These are phyloP conservation scores for Panaeolus cyanescens DNA, from an alignment of 768 basidiomycete species.

Conservation along the genomic window DNA sequence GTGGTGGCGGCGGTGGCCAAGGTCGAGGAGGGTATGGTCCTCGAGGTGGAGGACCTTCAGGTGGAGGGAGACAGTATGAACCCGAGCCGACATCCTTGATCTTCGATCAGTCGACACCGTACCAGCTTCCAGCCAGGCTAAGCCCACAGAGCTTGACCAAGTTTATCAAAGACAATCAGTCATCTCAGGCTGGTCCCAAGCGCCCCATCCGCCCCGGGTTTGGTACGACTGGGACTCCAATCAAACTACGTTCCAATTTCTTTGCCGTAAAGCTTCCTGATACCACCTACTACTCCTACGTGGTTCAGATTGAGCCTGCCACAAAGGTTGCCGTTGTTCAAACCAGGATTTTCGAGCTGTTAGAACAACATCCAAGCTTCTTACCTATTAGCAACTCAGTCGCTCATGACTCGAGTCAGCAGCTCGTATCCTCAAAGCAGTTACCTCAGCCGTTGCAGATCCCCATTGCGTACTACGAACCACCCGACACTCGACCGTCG, in stretches of 20 bases:
- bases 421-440: constrained; percentile 44
- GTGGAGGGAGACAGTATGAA: constrained; percentile 23
- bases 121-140: constrained; percentile 37
- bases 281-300: constrained; percentile 56
- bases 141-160: constrained; percentile 30
- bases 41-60: constrained; percentile 25
- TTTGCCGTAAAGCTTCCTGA: constrained; percentile 54
- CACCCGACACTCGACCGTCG: constrained; percentile 34
- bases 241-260: constrained; percentile 64
- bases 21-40: constrained; percentile 21
- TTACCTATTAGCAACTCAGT: constrained; percentile 40
- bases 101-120: constrained; percentile 35
- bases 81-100: constrained; percentile 28
- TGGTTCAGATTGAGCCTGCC: constrained; percentile 50
- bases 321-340: constrained; percentile 46
- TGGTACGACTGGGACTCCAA: constrained; percentile 48
- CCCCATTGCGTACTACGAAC: constrained; percentile 42
- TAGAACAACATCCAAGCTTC: constrained; percentile 44
- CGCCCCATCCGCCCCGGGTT: constrained; percentile 59
- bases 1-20: constrained; percentile 20
- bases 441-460: constrained; percentile 49
- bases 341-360: constrained; percentile 53
- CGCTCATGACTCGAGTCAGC: constrained; percentile 53
- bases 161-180: constrained; percentile 41
- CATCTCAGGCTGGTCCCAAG: constrained; percentile 29